These are phyloP conservation scores for Aspergillus indologenus DNA, from an alignment of 495 filamentous ascomycete species.

Conservation along the genomic window DNA sequence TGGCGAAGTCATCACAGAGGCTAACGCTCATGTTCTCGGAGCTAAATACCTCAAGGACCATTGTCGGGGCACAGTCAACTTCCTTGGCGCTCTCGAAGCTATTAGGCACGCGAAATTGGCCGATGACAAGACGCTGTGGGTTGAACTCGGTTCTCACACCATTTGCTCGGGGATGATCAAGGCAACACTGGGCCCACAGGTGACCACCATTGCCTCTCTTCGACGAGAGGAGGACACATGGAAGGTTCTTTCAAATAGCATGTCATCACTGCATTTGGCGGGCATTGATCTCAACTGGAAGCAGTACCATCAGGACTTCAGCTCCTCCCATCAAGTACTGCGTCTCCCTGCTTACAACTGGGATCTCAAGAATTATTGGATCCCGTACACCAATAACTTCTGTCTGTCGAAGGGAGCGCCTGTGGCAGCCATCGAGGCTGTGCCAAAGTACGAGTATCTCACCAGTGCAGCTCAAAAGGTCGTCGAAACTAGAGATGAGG, in stretches of 20 bases:
- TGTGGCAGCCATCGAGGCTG: constrained; percentile 23
- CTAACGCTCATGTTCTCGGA: constrained; percentile 48
- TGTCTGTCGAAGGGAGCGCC: constrained; percentile 46
- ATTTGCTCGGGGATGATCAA: constrained; percentile 69
- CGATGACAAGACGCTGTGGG: constrained; percentile 44
- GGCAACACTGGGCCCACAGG: constrained; percentile 57
- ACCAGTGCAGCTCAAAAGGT: constrained; percentile 48
- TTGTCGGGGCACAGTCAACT: constrained; percentile 70
- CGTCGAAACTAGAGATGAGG: constrained; percentile 54
- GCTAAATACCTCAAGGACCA: constrained; percentile 62
- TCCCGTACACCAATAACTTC: constrained; percentile 65
- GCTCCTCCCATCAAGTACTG: constrained; percentile 55
- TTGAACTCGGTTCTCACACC: constrained; percentile 69
- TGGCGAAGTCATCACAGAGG: constrained; percentile 53
- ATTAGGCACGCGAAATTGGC: constrained; percentile 47
- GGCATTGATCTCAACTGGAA: constrained; percentile 73
- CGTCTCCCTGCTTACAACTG: constrained; percentile 72
- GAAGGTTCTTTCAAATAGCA: constrained; percentile 58
- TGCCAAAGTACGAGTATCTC: constrained; percentile 36
- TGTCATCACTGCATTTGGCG: constrained; percentile 59
- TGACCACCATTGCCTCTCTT: constrained; percentile 57
- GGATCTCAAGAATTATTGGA: constrained; percentile 82
- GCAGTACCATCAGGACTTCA: constrained; percentile 75
- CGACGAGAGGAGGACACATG: constrained; percentile 57
- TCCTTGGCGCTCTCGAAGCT: constrained; percentile 60